These are phyloP conservation scores for Leishmania aethiopica DNA, from an alignment of 208 protist genomes.

Conservation along the genomic window DNA sequence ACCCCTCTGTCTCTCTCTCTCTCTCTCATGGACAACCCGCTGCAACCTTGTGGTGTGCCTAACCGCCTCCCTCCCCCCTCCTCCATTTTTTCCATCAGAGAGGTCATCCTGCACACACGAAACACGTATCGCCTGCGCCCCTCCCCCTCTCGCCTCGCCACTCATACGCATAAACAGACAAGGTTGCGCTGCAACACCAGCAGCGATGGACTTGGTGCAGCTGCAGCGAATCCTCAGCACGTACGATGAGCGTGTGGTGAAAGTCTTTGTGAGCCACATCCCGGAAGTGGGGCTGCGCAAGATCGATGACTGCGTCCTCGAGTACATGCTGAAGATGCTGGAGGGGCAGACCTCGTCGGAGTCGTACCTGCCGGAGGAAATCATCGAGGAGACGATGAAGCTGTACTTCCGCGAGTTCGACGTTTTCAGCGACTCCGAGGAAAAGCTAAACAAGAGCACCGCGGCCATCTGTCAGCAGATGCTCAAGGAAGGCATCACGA, in stretches of 20 bases:
- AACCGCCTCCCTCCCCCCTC: background rate
- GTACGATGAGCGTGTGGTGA: slow-evolving; percentile 57
- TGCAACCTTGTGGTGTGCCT: background rate
- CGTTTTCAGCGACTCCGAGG: slow-evolving; percentile 52
- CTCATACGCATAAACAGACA: background rate
- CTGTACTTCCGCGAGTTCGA: slow-evolving; percentile 82
- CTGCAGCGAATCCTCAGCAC: slow-evolving; percentile 58
- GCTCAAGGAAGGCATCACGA: slow-evolving; percentile 56
- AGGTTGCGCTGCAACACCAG: background rate
- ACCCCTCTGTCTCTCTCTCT: background rate
- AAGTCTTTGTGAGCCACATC: slow-evolving; percentile 68
- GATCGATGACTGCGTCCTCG: slow-evolving; percentile 79
- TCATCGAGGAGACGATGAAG: slow-evolving; percentile 73
- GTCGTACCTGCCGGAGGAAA: slow-evolving; percentile 80
- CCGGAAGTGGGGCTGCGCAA: slow-evolving; percentile 72
- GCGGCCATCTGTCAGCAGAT: slow-evolving; percentile 59
- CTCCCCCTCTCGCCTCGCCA: background rate
- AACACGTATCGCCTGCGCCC: background rate
- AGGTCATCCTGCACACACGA: background rate
- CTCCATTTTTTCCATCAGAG: background rate
- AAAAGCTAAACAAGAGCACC: slow-evolving; percentile 37
- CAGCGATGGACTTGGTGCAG: slow-evolving; percentile 61
- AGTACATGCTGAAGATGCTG: slow-evolving; percentile 87
- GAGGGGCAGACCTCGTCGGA: slow-evolving; percentile 81
- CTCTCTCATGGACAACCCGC: background rate